Evolutionary conservation across 306 rosid species (phyloP).

Genomic region (Quercus alba): DNA sequence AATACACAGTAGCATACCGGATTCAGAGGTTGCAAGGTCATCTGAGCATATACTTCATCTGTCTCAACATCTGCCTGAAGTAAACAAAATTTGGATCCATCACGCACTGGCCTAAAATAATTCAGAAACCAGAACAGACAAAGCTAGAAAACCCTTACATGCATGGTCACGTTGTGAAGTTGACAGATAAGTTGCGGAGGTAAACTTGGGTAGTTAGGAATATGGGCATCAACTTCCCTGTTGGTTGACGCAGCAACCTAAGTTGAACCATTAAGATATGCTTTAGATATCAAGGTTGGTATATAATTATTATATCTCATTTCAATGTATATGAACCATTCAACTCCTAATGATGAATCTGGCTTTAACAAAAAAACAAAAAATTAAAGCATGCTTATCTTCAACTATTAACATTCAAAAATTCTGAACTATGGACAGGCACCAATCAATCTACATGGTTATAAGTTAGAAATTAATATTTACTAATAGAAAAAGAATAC

Average conservation of each 20-base stretch:
- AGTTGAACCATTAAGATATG: conserved; percentile 5
- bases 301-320: neutral
- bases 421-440: neutral
- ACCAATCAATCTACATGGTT: neutral
- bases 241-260: conserved; percentile 95
- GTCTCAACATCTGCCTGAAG: conserved; percentile 93
- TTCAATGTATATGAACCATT: neutral
- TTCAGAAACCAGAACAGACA: neutral
- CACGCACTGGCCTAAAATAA: conserved; percentile 1
- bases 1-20: conserved; percentile 46
- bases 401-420: neutral
- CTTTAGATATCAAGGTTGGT: neutral
- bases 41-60: conserved; percentile 88
- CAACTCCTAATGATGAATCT: neutral
- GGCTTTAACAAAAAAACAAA: neutral
- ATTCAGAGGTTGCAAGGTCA: conserved; percentile 93
- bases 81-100: conserved; percentile 8
- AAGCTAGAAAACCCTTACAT: conserved; percentile 50
- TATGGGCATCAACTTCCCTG: conserved; percentile 87
- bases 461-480: neutral
- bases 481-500: neutral
- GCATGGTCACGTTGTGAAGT: conserved; percentile 97
- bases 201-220: conserved; percentile 90
- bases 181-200: conserved; percentile 96
- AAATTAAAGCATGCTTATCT: neutral